Percentiles rank a stretch among this genome's conserved stretches.
Evolutionary conservation across 345 rosid species (phyloP).

Genomic region (Corchorus olitorius): DNA sequence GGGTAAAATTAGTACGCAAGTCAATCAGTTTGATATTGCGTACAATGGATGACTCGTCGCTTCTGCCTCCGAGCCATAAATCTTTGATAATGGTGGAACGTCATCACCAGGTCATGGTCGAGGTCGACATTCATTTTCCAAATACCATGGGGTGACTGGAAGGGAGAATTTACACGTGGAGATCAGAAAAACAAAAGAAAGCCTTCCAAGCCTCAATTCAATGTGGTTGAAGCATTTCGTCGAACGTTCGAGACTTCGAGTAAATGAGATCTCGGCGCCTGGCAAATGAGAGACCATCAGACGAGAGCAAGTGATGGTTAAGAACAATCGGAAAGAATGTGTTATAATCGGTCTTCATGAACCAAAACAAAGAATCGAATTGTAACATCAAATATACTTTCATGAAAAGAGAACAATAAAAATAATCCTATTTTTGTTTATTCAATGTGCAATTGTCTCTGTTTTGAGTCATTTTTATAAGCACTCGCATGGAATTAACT

Average conservation of each 20-base stretch:
- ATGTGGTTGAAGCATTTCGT: background rate
- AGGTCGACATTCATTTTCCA: background rate
- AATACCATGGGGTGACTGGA: background rate
- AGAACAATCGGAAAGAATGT: background rate
- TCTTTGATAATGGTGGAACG: no score
- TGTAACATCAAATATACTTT: background rate
- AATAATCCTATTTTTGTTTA: no score
- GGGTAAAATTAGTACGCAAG: background rate
- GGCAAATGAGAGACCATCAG: background rate
- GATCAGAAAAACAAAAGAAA: background rate
- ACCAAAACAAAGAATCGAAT: background rate
- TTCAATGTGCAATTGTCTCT: background rate
- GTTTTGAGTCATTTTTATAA: background rate
- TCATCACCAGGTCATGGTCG: background rate
- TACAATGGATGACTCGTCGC: slow-evolving; percentile 21
- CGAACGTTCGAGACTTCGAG: background rate
- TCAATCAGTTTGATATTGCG: slow-evolving; percentile 11
- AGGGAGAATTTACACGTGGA: background rate
- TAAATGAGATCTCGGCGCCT: background rate
- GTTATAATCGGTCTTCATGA: background rate
- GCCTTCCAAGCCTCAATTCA: background rate
- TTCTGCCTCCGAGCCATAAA: no score
- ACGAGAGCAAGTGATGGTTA: background rate
- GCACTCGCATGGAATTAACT: background rate
- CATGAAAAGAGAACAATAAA: background rate